phyloP scores from a whole-genome alignment of 495 filamentous ascomycete species.

The Trichocladium uniseriatum region DNA sequence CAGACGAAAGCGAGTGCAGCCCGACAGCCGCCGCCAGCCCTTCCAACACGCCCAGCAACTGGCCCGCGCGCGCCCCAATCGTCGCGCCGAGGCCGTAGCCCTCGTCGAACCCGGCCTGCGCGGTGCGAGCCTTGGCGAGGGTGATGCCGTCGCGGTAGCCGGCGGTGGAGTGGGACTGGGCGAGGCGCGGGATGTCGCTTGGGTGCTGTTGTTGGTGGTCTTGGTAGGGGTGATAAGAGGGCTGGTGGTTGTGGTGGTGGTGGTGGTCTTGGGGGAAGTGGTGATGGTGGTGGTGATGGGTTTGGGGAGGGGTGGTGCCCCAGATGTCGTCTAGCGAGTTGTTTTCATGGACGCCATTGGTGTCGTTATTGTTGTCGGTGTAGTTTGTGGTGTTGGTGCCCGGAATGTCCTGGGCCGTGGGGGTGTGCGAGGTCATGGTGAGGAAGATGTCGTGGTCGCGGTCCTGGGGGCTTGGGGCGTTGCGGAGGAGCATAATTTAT shows the following conservation, averaged over 20 bases:
- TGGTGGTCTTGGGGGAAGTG: neutral
- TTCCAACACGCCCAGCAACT: slow-evolving; percentile 61
- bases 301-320: neutral
- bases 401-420: neutral
- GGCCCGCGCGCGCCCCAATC: slow-evolving; percentile 62
- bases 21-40: slow-evolving; percentile 36
- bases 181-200: slow-evolving; percentile 61
- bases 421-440: neutral
- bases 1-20: slow-evolving; percentile 15
- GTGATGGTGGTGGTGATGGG: neutral
- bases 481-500: neutral
- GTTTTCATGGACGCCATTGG: slow-evolving; percentile 6
- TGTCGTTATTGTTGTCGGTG: slow-evolving; percentile 42
- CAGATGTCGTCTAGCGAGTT: neutral
- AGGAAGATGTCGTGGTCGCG: neutral
- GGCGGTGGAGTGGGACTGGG: slow-evolving; percentile 65
- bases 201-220: neutral
- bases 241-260: neutral
- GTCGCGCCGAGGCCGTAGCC: slow-evolving; percentile 73
- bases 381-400: too few relatives aligned
- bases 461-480: neutral
- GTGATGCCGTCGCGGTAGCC: slow-evolving; percentile 87
- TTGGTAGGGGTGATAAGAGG: neutral
- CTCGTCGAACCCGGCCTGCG: slow-evolving; percentile 84
- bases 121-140: slow-evolving; percentile 53